Conservation (phyloP, 2,329 filamentous ascomycete genomes). For the Calonectria pseudoturangicola region DNA sequence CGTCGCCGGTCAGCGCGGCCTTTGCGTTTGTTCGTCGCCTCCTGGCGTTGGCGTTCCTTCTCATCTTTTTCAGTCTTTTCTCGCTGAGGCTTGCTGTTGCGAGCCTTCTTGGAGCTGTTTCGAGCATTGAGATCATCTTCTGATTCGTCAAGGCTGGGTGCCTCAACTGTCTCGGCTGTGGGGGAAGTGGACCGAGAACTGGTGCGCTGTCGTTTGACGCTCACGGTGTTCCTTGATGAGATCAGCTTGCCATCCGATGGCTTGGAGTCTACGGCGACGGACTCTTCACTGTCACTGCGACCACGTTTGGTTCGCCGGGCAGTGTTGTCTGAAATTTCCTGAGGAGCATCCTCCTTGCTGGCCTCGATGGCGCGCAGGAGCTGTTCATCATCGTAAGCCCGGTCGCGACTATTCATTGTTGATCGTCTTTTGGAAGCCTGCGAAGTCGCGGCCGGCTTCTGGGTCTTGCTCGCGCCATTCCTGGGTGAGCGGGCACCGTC, state of each 20-base stretch:
- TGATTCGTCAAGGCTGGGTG: slow-evolving; percentile 76
- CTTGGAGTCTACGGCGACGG: slow-evolving; percentile 64
- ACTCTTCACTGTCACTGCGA: slow-evolving; percentile 96
- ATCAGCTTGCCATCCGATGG: slow-evolving; percentile 49
- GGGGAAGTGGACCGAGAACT: slow-evolving; percentile 83
- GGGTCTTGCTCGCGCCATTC: slow-evolving; percentile 76
- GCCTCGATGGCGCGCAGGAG: slow-evolving; percentile 93
- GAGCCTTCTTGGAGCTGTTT: slow-evolving; percentile 75
- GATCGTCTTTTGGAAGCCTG: slow-evolving; percentile 86
- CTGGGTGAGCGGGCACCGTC: slow-evolving; percentile 74
- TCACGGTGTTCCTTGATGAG: slow-evolving; percentile 78
- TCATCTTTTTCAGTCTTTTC: slow-evolving; percentile 83
- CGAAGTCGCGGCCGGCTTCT: slow-evolving; percentile 69
- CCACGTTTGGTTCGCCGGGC: slow-evolving; percentile 85
- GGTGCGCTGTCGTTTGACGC: slow-evolving; percentile 88
- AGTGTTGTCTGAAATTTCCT: slow-evolving; percentile 69
- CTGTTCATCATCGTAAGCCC: slow-evolving; percentile 95
- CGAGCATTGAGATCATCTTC: slow-evolving; percentile 79
- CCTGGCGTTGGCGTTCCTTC: slow-evolving; percentile 82
- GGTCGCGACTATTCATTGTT: slow-evolving; percentile 97
- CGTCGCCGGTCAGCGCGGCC: slow-evolving; percentile 87
- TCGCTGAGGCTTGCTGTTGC: slow-evolving; percentile 75
- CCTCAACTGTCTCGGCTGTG: slow-evolving; percentile 66
- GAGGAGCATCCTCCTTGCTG: slow-evolving; percentile 86
- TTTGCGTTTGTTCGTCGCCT: slow-evolving; percentile 87